phyloP scores from a whole-genome alignment of 2,329 filamentous ascomycete species.

The Ceratocystis albifundus region DNA sequence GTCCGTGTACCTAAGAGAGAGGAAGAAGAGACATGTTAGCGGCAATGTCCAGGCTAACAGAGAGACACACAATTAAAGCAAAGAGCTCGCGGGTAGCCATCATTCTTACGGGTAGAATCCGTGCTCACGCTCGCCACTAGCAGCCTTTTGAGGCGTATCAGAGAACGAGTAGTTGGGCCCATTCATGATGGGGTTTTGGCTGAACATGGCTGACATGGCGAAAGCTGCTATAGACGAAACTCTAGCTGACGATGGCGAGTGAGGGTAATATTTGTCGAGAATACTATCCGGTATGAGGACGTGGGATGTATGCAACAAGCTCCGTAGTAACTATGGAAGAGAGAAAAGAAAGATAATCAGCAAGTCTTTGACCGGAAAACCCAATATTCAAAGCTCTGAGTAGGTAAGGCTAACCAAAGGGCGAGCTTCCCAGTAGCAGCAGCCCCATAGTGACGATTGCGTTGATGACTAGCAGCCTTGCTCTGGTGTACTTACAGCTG shows the following conservation, averaged over 20 bases:
- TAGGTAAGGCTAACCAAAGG: not conserved
- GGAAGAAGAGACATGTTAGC: conserved; percentile 14
- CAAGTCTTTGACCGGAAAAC: not conserved
- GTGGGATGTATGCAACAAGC: not conserved
- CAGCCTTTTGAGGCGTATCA: conserved; percentile 42
- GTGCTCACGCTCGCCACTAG: conserved; percentile 51
- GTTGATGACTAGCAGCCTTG: conserved; percentile 40
- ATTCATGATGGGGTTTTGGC: conserved; percentile 57
- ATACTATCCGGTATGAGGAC: not conserved
- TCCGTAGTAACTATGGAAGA: not conserved
- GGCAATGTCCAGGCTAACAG: not conserved
- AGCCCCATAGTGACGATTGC: conserved; percentile 17
- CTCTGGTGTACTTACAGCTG: conserved; percentile 21
- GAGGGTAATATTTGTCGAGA: not conserved
- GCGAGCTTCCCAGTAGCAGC: not conserved
- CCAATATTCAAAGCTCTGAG: conserved; percentile 13
- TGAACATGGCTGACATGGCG: conserved; percentile 54
- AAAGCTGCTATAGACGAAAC: not conserved
- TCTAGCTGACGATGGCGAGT: not conserved
- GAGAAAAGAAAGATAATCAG: not conserved
- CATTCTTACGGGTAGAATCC: conserved; percentile 76
- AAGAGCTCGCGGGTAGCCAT: not conserved
- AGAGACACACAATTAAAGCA: not conserved
- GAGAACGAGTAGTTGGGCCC: conserved; percentile 59
- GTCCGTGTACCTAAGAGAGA: conserved; percentile 67